phyloP scores from a whole-genome alignment of 2,329 filamentous ascomycete genomes.

The Penicillium sp. region DNA sequence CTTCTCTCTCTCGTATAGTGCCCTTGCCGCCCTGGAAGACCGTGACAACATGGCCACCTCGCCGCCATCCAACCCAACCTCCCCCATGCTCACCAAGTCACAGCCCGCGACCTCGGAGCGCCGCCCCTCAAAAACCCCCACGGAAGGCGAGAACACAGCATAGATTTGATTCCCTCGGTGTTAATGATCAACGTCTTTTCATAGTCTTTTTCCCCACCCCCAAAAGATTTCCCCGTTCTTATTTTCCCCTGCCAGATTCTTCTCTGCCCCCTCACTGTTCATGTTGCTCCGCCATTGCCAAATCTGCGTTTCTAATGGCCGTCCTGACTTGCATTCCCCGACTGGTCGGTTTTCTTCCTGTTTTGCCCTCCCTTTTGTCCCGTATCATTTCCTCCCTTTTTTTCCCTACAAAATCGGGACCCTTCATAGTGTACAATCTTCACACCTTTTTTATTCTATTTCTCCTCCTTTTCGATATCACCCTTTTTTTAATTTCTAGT shows the following conservation, averaged over 20 bases:
- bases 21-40: slow-evolving; percentile 50
- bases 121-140: slow-evolving; percentile 46
- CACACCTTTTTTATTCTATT: slow-evolving; percentile 28
- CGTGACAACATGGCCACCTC: slow-evolving; percentile 50
- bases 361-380: slow-evolving; percentile 8
- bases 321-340: slow-evolving; percentile 28
- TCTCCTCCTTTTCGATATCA: slow-evolving; percentile 3
- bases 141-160: slow-evolving; percentile 42
- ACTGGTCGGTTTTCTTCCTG: slow-evolving; percentile 25
- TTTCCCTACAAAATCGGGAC: slow-evolving; percentile 24
- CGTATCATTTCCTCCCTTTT: slow-evolving; percentile 12
- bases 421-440: slow-evolving; percentile 36
- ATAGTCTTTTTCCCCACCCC: slow-evolving; percentile 24
- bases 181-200: slow-evolving; percentile 40
- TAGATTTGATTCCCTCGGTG: slow-evolving; percentile 42
- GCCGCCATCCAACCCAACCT: slow-evolving; percentile 51
- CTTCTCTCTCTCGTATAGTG: slow-evolving; percentile 35
- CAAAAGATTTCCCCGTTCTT: slow-evolving; percentile 35
- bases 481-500: neutral
- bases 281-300: slow-evolving; percentile 13
- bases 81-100: slow-evolving; percentile 49
- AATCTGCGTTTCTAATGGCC: slow-evolving; percentile 8
- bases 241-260: slow-evolving; percentile 6
- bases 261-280: slow-evolving; percentile 8
- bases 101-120: slow-evolving; percentile 47